Conservation (phyloP, 352 stramenopile genomes). For the Globisporangium carolinianum region DNA sequence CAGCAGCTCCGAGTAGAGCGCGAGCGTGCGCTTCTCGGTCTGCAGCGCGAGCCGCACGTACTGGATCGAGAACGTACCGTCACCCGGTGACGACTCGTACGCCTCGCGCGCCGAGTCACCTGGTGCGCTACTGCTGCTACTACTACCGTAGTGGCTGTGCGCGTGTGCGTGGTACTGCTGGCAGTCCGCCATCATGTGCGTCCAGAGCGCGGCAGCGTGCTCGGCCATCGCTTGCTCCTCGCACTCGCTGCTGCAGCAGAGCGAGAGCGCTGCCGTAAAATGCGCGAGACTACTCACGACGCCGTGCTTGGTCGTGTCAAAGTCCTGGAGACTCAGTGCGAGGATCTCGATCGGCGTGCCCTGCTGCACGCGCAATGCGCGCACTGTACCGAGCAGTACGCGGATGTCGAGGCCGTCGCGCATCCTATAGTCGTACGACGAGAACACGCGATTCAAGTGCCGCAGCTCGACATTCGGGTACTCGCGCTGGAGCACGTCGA, state of each 20-base stretch:
- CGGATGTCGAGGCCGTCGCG: conserved; percentile 43
- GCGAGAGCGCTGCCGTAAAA: conserved; percentile 21
- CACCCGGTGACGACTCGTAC: conserved; percentile 24
- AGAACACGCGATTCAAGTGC: conserved; percentile 51
- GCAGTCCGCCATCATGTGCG: conserved; percentile 10
- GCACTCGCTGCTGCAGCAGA: conserved; percentile 34
- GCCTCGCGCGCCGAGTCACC: conserved; percentile 14
- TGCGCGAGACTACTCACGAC: conserved; percentile 14
- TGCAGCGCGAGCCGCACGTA: conserved; percentile 27
- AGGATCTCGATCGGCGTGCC: conserved; percentile 44
- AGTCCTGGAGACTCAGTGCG: conserved; percentile 32
- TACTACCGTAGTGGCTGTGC: conserved; percentile 9
- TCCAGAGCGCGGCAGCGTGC: conserved; percentile 19
- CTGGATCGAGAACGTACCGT: conserved; percentile 30
- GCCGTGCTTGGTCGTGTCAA: conserved; percentile 26
- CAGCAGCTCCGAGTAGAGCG: conserved; percentile 41
- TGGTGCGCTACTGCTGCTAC: neutral
- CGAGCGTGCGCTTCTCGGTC: conserved; percentile 27
- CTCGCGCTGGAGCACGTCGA: conserved; percentile 33
- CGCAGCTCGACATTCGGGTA: conserved; percentile 36
- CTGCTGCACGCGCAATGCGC: conserved; percentile 52
- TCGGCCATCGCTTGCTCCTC: conserved; percentile 30
- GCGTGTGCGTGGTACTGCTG: neutral
- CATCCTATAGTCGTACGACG: conserved; percentile 47
- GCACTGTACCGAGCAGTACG: conserved; percentile 40